Percentiles rank a stretch among this genome's conserved stretches.
These are phyloP conservation scores for Ilyonectria destructans DNA, from an alignment of 2,329 filamentous ascomycete species.

Conservation along the genomic window DNA sequence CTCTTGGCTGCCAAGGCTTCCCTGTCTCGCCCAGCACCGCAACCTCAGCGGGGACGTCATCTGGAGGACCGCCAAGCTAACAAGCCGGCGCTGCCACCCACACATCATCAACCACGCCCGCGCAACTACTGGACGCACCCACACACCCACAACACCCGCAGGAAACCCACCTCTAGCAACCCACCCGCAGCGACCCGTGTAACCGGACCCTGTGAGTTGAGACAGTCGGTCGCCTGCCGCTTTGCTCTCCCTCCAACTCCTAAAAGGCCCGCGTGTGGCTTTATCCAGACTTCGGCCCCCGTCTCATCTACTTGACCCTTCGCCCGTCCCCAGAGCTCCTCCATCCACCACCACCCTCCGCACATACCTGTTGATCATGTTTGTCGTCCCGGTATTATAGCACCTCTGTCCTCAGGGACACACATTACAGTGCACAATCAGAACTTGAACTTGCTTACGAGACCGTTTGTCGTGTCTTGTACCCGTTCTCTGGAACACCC, in stretches of 20 bases:
- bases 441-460: slow-evolving; percentile 18
- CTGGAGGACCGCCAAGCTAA: slow-evolving; percentile 42
- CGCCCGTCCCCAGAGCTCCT: slow-evolving; percentile 27
- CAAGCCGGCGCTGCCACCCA: slow-evolving; percentile 38
- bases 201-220: slow-evolving; percentile 45
- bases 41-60: slow-evolving; percentile 48
- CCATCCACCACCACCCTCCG: slow-evolving; percentile 32
- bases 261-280: slow-evolving; percentile 49
- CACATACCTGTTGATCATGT: slow-evolving; percentile 53
- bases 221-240: slow-evolving; percentile 43
- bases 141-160: slow-evolving; percentile 34
- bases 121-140: slow-evolving; percentile 22
- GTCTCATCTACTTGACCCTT: slow-evolving; percentile 34
- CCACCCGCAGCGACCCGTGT: slow-evolving; percentile 41
- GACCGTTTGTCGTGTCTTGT: slow-evolving; percentile 35
- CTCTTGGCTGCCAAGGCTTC: slow-evolving; percentile 23
- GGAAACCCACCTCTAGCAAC: slow-evolving; percentile 35
- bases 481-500: background rate
- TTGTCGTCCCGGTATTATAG: slow-evolving; percentile 54
- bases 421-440: slow-evolving; percentile 33
- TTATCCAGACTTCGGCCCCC: slow-evolving; percentile 42
- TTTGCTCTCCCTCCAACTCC: slow-evolving; percentile 41
- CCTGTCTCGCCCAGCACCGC: slow-evolving; percentile 24
- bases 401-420: slow-evolving; percentile 58
- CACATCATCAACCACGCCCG: slow-evolving; percentile 25